Evolutionary conservation across 768 basidiomycete genomes (phyloP), one percentile per base, ranked within the genome.

Genomic region (Rhizopogon vinicolor): DNA sequence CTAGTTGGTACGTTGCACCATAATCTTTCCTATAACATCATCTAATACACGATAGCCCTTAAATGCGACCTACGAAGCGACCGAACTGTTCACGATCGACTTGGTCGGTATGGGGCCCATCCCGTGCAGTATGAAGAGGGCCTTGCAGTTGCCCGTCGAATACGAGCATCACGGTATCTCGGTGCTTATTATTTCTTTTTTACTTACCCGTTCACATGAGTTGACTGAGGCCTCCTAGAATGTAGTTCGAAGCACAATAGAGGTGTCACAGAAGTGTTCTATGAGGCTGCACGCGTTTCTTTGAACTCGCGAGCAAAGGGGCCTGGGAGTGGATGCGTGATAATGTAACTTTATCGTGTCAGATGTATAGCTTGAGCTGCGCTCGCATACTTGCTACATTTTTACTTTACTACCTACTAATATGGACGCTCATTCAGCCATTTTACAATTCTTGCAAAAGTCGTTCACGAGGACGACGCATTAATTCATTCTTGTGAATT

Each of bases 221-320:
- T 53, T 28, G 18, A 39, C 44, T 29, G 44, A 35, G 33, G 55
- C 35, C 14, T 41, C 39, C 3, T 63, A 97, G 95, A 98, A 77
- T 98, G 96, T 67, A 96, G 93, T 60, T 94, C 96, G 7, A 98
- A 98, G 71, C 93, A 96, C 65, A 95, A 97, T 62, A 84, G 96
- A 46, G 96, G 96, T 4, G 94, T 98, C 10, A 78, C 83, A 29
- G 95, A 98, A 67, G 93, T 95, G 8, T 94, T 98, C 65, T 82
- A 90, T 61, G 96, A 98, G 68, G 90, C 91, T 5, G 92, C 91
- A 0, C 84, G 91, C 2, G 91, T 93, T 10, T 90, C 91, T 28
- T 71, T 94, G 54, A 84, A 80, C 58, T 87, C 87, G 22, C 80
- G 87, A 43, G 72, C 86, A n/a, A 89, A 84, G 68, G 84, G 86